A percentile compares a stretch with the other conserved stretches of the same genome.
Conservation (phyloP, 495 filamentous ascomycete species). For the Penicillium flavigenum region DNA sequence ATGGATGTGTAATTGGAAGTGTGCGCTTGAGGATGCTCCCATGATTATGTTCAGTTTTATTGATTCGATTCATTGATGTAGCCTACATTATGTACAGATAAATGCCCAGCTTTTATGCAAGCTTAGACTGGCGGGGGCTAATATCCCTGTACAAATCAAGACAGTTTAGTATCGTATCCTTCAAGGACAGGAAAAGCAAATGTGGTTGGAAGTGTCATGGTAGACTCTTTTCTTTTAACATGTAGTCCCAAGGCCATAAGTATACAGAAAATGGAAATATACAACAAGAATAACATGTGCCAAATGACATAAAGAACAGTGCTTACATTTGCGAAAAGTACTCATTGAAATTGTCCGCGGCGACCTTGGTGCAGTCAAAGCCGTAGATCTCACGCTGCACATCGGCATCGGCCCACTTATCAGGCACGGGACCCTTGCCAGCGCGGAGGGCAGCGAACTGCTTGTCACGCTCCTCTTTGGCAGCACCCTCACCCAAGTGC, state of each 20-base stretch:
- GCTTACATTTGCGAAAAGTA: slow-evolving; percentile 48
- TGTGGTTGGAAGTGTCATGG: not conserved
- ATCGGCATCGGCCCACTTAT: slow-evolving; percentile 81
- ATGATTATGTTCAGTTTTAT: not conserved
- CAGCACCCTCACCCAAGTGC: slow-evolving; percentile 72
- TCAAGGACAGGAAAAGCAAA: not conserved
- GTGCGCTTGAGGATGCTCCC: too few relatives aligned
- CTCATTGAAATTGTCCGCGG: slow-evolving; percentile 60
- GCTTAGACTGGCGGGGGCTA: slow-evolving; percentile 9
- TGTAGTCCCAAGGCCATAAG: not conserved
- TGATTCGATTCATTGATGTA: not conserved
- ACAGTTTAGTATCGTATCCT: slow-evolving; percentile 7
- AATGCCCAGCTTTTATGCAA: slow-evolving; percentile 6
- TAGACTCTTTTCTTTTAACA: not conserved
- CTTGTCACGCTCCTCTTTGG: slow-evolving; percentile 72
- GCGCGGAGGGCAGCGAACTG: slow-evolving; percentile 62
- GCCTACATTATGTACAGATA: not conserved
- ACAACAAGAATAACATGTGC: not conserved
- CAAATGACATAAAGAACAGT: slow-evolving; percentile 6
- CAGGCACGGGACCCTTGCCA: slow-evolving; percentile 61
- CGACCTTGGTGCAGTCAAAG: slow-evolving; percentile 62
- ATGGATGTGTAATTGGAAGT: too few relatives aligned
- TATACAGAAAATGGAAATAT: slow-evolving; percentile 11
- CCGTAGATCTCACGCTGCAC: slow-evolving; percentile 77
- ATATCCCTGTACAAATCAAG: slow-evolving; percentile 5